These are phyloP conservation scores for Dryadomyces quercus-mongolicae DNA, from an alignment of 2,329 filamentous ascomycete genomes.

Conservation along the genomic window DNA sequence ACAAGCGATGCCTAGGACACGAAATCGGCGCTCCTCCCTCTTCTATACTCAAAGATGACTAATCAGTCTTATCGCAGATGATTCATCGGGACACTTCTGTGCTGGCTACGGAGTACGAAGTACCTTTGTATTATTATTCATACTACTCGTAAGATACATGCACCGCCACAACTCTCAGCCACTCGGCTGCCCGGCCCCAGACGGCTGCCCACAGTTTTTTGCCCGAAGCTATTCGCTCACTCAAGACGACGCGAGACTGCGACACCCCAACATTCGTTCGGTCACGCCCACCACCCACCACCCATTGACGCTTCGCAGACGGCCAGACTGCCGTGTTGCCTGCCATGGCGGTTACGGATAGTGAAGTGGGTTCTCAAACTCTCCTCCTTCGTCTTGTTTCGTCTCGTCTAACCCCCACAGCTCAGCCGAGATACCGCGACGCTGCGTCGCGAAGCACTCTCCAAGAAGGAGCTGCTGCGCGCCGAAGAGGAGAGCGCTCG, in stretches of 20 bases:
- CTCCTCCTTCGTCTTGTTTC: background rate
- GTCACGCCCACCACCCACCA: background rate
- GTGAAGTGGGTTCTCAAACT: background rate
- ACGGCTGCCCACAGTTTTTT: background rate
- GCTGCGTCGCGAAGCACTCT: slow-evolving; percentile 8
- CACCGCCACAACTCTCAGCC: background rate
- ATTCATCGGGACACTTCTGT: background rate
- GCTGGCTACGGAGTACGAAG: too few species aligned
- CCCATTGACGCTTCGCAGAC: slow-evolving; percentile 8
- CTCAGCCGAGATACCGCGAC: slow-evolving; percentile 7
- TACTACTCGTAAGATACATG: too few species aligned
- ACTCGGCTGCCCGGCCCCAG: background rate
- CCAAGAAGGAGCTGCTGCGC: slow-evolving; percentile 2
- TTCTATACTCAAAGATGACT: too few species aligned
- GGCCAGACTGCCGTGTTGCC: slow-evolving; percentile 7
- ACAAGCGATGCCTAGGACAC: too few species aligned
- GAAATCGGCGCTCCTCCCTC: too few species aligned
- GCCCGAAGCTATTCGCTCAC: slow-evolving; percentile 3
- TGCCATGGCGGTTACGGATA: slow-evolving; percentile 8
- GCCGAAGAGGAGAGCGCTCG: slow-evolving; percentile 7
- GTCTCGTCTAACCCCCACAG: background rate
- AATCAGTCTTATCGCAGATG: background rate
- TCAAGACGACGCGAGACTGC: background rate
- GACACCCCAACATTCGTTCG: background rate
- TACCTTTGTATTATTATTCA: too few species aligned